Conservation (phyloP, 116 monocot species). For the Cymodocea nodosa region DNA sequence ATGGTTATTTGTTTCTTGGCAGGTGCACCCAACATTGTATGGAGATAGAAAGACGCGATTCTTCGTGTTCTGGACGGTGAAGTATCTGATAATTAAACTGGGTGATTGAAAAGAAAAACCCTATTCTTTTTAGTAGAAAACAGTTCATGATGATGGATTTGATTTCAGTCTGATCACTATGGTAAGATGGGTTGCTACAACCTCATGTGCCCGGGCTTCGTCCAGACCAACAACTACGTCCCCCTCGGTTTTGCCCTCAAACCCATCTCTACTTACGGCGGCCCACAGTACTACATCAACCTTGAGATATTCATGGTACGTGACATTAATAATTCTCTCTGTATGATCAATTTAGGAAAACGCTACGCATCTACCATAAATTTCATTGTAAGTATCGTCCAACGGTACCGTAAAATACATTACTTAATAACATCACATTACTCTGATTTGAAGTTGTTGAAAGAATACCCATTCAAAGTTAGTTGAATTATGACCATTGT, state of each 20-base stretch:
- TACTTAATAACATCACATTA: no score
- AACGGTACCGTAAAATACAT: no score
- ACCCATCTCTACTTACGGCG: conserved; percentile 7
- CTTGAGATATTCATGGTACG: conserved; percentile 11
- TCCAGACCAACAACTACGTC: conserved; percentile 8
- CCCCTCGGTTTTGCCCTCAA: background rate
- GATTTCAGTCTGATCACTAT: conserved; percentile 7
- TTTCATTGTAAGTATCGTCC: no score
- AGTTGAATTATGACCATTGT: no score
- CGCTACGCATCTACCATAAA: no score
- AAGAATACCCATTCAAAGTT: no score
- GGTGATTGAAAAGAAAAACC: no score
- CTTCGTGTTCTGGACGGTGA: conserved; percentile 12
- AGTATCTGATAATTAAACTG: background rate
- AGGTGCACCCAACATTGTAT: conserved; percentile 4
- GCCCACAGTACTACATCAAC: background rate
- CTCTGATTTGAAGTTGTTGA: no score
- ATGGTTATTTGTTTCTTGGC: no score
- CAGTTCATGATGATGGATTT: background rate
- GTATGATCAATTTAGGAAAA: no score
- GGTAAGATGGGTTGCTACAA: conserved; percentile 13
- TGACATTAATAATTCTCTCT: no score
- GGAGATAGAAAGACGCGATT: conserved; percentile 9
- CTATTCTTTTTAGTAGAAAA: no score
- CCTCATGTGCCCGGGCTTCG: conserved; percentile 13